A percentile compares a stretch with the other conserved stretches of the same genome.
phyloP scores from a whole-genome alignment of 306 rosid species.

The Lotus japonicus region DNA sequence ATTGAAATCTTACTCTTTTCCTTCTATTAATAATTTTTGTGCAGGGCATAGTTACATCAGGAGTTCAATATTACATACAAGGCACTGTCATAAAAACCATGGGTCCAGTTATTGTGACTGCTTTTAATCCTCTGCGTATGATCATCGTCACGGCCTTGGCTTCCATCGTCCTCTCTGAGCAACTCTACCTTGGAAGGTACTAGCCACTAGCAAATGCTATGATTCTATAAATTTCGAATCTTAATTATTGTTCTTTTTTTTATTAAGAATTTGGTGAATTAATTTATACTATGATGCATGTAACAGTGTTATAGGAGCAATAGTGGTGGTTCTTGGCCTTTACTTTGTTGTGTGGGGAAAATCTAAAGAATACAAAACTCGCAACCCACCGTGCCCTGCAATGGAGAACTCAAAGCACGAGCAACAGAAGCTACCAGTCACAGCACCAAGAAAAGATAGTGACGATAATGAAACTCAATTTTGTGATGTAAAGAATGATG shows the following conservation, averaged over 20 bases:
- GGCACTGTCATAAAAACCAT: constrained; percentile 53
- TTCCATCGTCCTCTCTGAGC: constrained; percentile 50
- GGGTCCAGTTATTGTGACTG: constrained; percentile 82
- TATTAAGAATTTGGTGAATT: too few species aligned
- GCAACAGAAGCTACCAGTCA: constrained; percentile 19
- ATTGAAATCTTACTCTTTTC: too few species aligned
- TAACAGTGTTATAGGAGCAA: constrained; percentile 32
- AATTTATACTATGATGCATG: too few species aligned
- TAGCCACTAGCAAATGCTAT: neutral
- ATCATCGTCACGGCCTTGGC: constrained; percentile 48
- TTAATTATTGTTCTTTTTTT: neutral
- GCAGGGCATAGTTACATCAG: constrained; percentile 64
- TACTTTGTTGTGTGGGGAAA: constrained; percentile 42
- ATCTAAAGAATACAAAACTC: constrained; percentile 15
- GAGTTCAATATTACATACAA: constrained; percentile 66
- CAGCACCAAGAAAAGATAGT: neutral
- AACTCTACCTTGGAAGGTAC: constrained; percentile 69
- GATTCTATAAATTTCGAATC: neutral
- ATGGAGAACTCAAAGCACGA: neutral
- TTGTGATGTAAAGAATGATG: neutral
- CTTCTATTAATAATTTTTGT: too few species aligned
- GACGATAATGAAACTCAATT: neutral
- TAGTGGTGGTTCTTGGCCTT: constrained; percentile 36
- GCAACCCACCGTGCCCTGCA: neutral
- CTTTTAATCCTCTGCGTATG: constrained; percentile 74